Conservation (phyloP, 176 grass and related monocot genomes). For the Eragrostis nindensis region DNA sequence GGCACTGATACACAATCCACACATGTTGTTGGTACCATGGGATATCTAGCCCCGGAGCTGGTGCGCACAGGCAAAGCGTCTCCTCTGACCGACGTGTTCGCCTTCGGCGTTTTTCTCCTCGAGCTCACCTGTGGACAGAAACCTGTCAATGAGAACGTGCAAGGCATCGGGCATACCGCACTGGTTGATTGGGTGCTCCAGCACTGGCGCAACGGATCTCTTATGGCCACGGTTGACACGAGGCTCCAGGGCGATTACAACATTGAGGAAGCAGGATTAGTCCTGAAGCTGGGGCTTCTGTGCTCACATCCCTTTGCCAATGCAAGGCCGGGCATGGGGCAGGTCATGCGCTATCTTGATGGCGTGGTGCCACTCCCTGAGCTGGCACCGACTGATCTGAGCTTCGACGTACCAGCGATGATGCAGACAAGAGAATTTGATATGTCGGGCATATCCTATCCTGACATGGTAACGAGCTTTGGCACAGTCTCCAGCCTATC, state of each 20-base stretch:
- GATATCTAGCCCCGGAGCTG: background rate
- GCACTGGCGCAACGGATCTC: background rate
- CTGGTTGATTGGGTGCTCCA: background rate
- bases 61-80: background rate
- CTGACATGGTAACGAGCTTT: background rate
- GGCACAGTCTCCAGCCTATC: constrained; percentile 8
- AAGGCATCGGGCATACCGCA: background rate
- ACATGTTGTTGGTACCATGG: background rate
- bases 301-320: background rate
- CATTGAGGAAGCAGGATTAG: background rate
- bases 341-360: constrained; percentile 4
- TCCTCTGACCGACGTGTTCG: background rate
- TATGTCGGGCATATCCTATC: background rate
- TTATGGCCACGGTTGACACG: background rate
- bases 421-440: background rate
- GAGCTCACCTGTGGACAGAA: constrained; percentile 1
- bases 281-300: constrained; percentile 3
- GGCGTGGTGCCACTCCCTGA: background rate
- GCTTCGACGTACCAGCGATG: background rate
- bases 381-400: background rate
- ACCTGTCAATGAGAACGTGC: background rate
- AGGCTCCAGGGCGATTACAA: background rate
- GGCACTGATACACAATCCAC: background rate
- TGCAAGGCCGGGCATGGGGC: constrained; percentile 6
- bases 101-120: background rate